These are phyloP conservation scores for Argentina anserina DNA, from an alignment of 306 rosid genomes.

Conservation along the genomic window DNA sequence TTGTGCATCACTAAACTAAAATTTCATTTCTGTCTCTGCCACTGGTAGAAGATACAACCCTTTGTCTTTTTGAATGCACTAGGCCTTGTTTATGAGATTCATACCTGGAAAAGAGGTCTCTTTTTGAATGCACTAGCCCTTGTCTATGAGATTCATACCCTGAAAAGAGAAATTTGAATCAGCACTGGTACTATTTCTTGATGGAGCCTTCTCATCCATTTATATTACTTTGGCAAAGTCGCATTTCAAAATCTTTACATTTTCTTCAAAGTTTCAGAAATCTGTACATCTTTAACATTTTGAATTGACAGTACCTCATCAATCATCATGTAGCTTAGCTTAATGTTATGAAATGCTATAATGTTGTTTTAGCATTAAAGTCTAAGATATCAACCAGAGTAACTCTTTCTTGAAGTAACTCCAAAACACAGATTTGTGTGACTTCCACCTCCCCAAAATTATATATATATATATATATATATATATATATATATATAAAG, in stretches of 20 bases:
- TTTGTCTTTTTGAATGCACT: background rate
- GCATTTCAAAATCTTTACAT: background rate
- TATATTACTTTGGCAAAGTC: background rate
- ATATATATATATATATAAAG: too few species aligned
- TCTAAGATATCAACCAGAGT: conserved; percentile 12
- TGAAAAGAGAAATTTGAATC: background rate
- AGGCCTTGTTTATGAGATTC: background rate
- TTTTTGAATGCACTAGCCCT: too few species aligned
- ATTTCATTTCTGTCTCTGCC: too few species aligned
- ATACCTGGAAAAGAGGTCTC: too few species aligned
- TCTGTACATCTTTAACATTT: too few species aligned
- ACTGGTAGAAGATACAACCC: background rate
- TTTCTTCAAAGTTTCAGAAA: background rate
- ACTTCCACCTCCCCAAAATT: background rate
- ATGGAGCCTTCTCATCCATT: background rate
- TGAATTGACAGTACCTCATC: conserved; percentile 4
- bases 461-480: too few species aligned
- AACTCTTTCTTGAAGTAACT: conserved; percentile 12
- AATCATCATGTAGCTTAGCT: background rate
- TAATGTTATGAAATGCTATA: background rate
- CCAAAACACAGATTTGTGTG: background rate
- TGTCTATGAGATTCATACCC: background rate
- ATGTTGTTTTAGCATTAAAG: conserved; percentile 19
- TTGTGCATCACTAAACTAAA: too few species aligned
- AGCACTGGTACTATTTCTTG: background rate